Evolutionary conservation across 495 filamentous ascomycete species (phyloP), one percentile per base, ranked within the genome.

Genomic region (Geopyxis carbonaria): DNA sequence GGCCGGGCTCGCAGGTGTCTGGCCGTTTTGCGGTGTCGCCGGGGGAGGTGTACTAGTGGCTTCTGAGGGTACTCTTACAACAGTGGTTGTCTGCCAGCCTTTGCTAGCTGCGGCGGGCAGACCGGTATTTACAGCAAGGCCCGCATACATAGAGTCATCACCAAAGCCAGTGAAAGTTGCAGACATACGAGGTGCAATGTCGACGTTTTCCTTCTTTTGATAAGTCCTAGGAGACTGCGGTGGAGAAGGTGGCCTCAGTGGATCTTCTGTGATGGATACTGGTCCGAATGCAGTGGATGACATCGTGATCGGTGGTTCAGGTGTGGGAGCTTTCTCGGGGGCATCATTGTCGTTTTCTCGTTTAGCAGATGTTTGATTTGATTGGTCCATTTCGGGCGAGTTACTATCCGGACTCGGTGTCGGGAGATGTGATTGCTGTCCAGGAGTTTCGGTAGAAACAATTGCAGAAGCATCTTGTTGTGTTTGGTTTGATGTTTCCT

Each of bases 181-280:
- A 1, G 36, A 39, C 36, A 39, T 30, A 8, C 21, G 9, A 1
- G 36, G 36, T n/a, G n/a, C n/a, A n/a, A n/a, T n/a, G n/a, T n/a
- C n/a, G n/a, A n/a, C n/a, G n/a, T n/a, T n/a, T 20, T 20, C 21
- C n/a, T 14, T 25, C 9, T 39, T 25, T 18, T 22, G 21, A 2
- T 10, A 11, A 5, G 16, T 29, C 7, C 14, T n/a, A 8, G 16
- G 27, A 15, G 27, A 9, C 11, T 11, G 2, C 4, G 1, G n/a
- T 1, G 25, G 16, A 7, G 34, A 22, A 9, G 34, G 34, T 11
- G 34, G 16, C 9, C 6, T 9, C 19, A 37, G 25, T 7, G 22
- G 23, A 18, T 39, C 36, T 22, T 39, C 36, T 13, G 36, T 39
- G 8, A 39, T 39, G 22, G 23, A 39, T 7, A 39, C 23, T 6